A percentile compares a stretch with the other conserved stretches of the same genome.
Conservation (phyloP, 306 rosid genomes). For the Macrotyloma uniflorum region DNA sequence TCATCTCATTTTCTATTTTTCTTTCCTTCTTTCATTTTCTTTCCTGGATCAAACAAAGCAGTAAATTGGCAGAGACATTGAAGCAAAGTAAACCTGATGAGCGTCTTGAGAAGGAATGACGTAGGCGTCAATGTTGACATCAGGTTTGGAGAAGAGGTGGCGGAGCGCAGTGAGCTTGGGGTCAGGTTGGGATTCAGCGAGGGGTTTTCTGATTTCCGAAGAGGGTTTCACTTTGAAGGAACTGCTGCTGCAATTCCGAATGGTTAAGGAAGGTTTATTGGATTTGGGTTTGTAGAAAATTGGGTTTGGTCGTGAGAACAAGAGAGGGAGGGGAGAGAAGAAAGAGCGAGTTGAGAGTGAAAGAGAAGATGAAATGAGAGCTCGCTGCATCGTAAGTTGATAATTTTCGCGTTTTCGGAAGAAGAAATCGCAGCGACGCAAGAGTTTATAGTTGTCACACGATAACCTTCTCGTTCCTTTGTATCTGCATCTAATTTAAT, state of each 20-base stretch:
- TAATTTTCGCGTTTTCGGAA: not conserved
- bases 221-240: slow-evolving; percentile 77
- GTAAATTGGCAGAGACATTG: not conserved
- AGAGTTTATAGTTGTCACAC: not conserved
- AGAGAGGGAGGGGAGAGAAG: slow-evolving; percentile 35
- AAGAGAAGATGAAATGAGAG: slow-evolving; percentile 40
- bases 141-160: slow-evolving; percentile 68
- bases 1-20: no score
- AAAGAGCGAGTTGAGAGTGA: slow-evolving; percentile 39
- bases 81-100: slow-evolving; percentile 63
- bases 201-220: slow-evolving; percentile 53
- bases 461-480: not conserved
- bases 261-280: not conserved
- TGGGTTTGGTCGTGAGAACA: slow-evolving; percentile 17
- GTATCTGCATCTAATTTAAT: no score
- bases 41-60: no score
- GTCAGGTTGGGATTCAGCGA: slow-evolving; percentile 49
- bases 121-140: slow-evolving; percentile 73
- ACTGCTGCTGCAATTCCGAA: slow-evolving; percentile 54
- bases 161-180: slow-evolving; percentile 74
- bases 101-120: slow-evolving; percentile 93
- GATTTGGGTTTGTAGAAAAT: slow-evolving; percentile 39
- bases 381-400: slow-evolving; percentile 40
- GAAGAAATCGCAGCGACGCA: not conserved
- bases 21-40: no score